Base-by-base conservation (phyloP, 306 rosid genomes). In the Malus fusca region DNA sequence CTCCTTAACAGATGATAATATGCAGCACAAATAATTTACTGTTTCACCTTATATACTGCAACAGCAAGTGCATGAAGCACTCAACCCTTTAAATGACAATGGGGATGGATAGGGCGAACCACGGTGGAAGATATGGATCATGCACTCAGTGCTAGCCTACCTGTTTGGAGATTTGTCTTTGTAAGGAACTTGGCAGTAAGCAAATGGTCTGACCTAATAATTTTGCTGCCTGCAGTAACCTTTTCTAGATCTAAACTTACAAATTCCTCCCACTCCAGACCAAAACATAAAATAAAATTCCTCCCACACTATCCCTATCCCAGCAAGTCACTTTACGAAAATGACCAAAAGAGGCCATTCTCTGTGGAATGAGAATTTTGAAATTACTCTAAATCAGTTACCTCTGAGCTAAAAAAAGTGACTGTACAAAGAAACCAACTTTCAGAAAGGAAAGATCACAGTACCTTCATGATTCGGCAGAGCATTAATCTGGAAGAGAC, bases 71-170 rank as follows among this genome's bases (percentile, higher is more conserved):
- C n/a, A 17, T 52, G 22, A 2, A 5, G 59, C 18, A 18, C 8
- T 52, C 58, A 52, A 52, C n/a, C 59, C 59, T 17, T 52, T 7
- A 40, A 52, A 52, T 15, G 17, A 6, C 21, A 21, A 18, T 52
- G 58, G 22, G 58, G 58, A 52, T 52, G 58, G 58, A 52, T 15
- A 52, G 22, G 21, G 8, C 58, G 8, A 52, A 52, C 14, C 58
- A 86, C 86, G 3, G 92, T 86, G 71, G 90, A 88, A 84, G 87
- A 88, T 72, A 88, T 84, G 90, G 92, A 86, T 73, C 87, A 75
- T 56, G 87, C 88, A 44, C 88, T 88, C 72, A 84, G 88, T 19
- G 87, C 88, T 73, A 88, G 92, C 81, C 82, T 88, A 37, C 51
- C 71, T 75, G 88, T 90, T 43, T 88, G 88, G 90, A 87, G 84